phyloP scores from a whole-genome alignment of 495 filamentous ascomycete genomes.

The Tuber microsphaerosporum region DNA sequence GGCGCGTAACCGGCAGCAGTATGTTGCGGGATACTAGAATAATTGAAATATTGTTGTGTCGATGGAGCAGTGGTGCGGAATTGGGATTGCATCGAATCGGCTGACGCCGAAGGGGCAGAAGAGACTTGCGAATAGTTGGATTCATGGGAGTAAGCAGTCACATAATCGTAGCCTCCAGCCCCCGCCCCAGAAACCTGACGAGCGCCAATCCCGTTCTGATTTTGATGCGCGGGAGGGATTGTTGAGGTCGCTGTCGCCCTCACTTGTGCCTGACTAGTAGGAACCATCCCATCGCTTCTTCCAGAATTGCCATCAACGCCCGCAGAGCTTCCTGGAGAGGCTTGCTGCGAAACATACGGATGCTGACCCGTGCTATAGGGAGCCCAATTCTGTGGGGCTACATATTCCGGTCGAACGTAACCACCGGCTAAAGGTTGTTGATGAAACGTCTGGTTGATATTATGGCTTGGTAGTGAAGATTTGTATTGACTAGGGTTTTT shows the following conservation, averaged over 20 bases:
- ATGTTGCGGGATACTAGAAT: background rate
- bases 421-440: background rate
- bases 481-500: background rate
- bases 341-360: background rate
- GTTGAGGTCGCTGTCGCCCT: background rate
- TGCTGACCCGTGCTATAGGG: background rate
- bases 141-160: background rate
- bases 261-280: background rate
- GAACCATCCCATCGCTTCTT: background rate
- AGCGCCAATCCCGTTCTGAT: background rate
- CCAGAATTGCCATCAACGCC: background rate
- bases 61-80: background rate
- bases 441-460: constrained; percentile 2
- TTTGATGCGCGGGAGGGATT: background rate
- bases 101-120: background rate
- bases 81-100: background rate
- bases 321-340: background rate
- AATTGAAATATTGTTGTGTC: background rate
- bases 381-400: constrained; percentile 3
- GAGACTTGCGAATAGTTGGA: background rate
- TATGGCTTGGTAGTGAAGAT: constrained; percentile 3
- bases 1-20: background rate
- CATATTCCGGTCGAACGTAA: background rate
- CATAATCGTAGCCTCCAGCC: background rate
- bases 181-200: background rate